Percentiles rank a stretch among this genome's conserved stretches.
Conservation (phyloP, 495 filamentous ascomycete genomes). For the Penicillium coffeae region DNA sequence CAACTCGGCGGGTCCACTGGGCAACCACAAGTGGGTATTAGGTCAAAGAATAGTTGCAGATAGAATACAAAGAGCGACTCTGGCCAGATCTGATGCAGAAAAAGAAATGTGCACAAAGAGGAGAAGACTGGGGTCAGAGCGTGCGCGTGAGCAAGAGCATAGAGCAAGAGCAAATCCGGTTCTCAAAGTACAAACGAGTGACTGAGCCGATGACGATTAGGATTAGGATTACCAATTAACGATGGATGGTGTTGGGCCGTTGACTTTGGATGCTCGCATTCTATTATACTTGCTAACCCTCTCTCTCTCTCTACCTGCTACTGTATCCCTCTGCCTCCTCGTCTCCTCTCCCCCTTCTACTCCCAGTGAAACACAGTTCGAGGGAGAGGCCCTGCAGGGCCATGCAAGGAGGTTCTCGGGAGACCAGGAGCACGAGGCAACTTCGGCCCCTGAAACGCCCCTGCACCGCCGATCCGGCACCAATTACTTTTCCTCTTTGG, state of each 20-base stretch:
- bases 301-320: background rate
- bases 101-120: no score
- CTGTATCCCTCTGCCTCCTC: background rate
- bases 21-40: slow-evolving; percentile 1
- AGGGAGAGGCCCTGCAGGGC: slow-evolving; percentile 3
- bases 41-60: background rate
- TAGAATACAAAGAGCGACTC: background rate
- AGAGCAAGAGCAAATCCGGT: no score
- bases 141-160: no score
- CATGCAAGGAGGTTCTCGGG: slow-evolving; percentile 5
- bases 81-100: background rate
- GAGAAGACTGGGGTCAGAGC: no score
- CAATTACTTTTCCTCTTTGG: slow-evolving; percentile 20
- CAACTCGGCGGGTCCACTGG: slow-evolving; percentile 13
- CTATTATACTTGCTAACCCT: slow-evolving; percentile 13
- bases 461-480: background rate
- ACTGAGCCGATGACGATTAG: slow-evolving; percentile 6
- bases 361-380: slow-evolving; percentile 23
- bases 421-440: slow-evolving; percentile 7
- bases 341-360: slow-evolving; percentile 7
- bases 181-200: slow-evolving; percentile 12
- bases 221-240: background rate
- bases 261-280: slow-evolving; percentile 1
- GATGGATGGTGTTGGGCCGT: background rate
- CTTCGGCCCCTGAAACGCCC: slow-evolving; percentile 14